phyloP scores from a whole-genome alignment of 2,329 filamentous ascomycete species.

The Arthroderma uncinatum region DNA sequence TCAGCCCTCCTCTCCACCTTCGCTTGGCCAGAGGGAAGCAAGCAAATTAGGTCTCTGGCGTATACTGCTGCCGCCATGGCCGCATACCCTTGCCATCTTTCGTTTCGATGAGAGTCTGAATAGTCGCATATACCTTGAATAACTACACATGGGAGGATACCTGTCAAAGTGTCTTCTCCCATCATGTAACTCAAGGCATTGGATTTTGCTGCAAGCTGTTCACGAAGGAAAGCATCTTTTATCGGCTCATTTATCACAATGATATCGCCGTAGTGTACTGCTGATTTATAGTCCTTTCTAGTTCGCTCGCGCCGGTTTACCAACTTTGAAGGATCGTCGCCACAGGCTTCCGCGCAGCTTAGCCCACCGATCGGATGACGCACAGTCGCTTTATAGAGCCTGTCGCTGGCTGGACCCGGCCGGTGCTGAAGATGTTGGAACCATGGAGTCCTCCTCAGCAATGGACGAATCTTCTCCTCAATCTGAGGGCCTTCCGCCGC shows the following conservation, averaged over 20 bases:
- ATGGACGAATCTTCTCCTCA: background rate
- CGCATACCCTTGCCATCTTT: conserved; percentile 17
- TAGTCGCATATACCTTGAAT: conserved; percentile 19
- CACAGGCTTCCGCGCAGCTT: conserved; percentile 12
- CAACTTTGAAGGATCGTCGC: background rate
- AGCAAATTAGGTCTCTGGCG: no score
- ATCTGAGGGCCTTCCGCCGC: background rate
- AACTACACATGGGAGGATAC: conserved; percentile 14
- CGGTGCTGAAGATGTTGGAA: background rate
- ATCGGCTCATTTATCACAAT: background rate
- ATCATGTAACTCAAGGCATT: conserved; percentile 13
- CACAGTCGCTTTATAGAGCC: conserved; percentile 19
- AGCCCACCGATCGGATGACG: conserved; percentile 13
- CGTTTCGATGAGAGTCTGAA: conserved; percentile 15
- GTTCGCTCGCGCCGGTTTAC: background rate
- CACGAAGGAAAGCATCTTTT: background rate
- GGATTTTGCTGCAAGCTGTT: background rate
- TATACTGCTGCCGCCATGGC: conserved; percentile 16
- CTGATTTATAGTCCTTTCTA: background rate
- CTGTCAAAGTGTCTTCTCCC: conserved; percentile 14
- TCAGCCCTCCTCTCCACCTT: no score
- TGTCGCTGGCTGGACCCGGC: conserved; percentile 15
- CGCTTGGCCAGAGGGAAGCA: no score
- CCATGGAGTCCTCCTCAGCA: background rate
- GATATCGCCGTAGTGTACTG: conserved; percentile 5